Base-by-base conservation (phyloP, 352 stramenopile species). In the Elongisporangium anandrum region DNA sequence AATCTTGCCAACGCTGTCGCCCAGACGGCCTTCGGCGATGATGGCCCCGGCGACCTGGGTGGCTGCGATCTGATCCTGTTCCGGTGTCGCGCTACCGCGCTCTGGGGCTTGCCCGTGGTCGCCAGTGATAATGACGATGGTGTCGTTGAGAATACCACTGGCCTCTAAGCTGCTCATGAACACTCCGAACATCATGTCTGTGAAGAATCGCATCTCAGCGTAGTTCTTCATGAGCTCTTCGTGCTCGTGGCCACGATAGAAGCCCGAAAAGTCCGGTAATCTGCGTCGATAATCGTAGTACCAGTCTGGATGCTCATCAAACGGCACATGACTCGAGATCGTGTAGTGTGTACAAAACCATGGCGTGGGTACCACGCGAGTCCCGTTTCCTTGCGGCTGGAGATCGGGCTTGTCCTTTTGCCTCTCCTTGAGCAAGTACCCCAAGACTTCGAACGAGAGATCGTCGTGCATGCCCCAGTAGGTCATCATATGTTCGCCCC, bases 391-490 rank as follows among this genome's bases (percentile, higher is more conserved):
- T 20, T 50, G 62, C 17, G 20, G 56, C 47, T 68, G 64, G 22
- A 49, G 53, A 38, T 55, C 54, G 12, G 54, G 29, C n/a, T 47
- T 56, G 22, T 67, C 17, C 50, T 55, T 55, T 19, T 22, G 15
- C 50, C 22, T 2, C 10, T 55, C 24, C 39, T 79, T 70, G 50
- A 87, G 59, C 47, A 87, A 57, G 47, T 83, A 65, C 0, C 68
- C 75, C 24, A 90, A 60, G 17, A 83, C 73, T 10, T 77, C 73
- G 61, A 87, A 87, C 50, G 75, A 81, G 23, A 88, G 24, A 59
- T 90, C 78, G 47, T 90, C 81, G 58, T 90, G 81, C 53, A 90
- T 65, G 10, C 81, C 81, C 81, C 81, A 90, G 64, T 79, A 85
- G 5, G 69, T 69, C 69, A 85, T 82, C 60, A 83, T 66, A 60